Evolutionary conservation across 2,329 filamentous ascomycete species (phyloP), one percentile per base, ranked within the genome.

Genomic region (Paramyrothecium roridum): DNA sequence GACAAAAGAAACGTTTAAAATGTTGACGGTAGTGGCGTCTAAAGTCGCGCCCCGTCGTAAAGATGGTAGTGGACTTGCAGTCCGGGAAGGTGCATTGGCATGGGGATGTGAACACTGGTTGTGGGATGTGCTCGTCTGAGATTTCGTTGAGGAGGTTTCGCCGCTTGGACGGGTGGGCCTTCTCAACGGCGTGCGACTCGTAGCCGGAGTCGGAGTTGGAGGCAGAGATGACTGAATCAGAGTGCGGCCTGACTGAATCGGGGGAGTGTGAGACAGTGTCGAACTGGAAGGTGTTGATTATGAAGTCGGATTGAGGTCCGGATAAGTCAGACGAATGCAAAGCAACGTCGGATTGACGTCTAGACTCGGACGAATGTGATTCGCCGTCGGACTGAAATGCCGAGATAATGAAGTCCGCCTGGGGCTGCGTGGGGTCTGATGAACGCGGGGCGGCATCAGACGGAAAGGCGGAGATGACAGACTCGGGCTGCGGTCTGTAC

Each of bases 1-100:
- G 51, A 21, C 51, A 52, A 30, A 52, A 52, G 37, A 52, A 52
- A 19, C 51, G 51, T 30, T 52, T 52, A 21, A 52, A 52, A 37
- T 52, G 51, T 20, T 52, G 51, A 37, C 51, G 51, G 23, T 52
- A 52, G 37, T 52, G 51, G 51, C 51, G 51, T n/a, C 51, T 12
- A 26, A 52, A 52, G 23, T 52, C 51, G 37, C 51, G 51, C 12
- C 51, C 51, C 6, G 37, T 52, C 20, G 51, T 52, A 37, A 52
- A 52, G 4, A 52, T 23, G 19, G 37, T 46, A 20, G 51, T 52
- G 34, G 51, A 52, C 30, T 52, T 52, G 51, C 51, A 52, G 13
- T 52, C 37, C 11, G 17, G 34, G 21, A 52, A 52, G 19, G 51
- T 43, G 51, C 51, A 52, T n/a, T 23, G 37, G 37, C 34, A 45